These are phyloP conservation scores for Camellia japonica DNA, from an alignment of 148 eudicot genomes.

Conservation along the genomic window DNA sequence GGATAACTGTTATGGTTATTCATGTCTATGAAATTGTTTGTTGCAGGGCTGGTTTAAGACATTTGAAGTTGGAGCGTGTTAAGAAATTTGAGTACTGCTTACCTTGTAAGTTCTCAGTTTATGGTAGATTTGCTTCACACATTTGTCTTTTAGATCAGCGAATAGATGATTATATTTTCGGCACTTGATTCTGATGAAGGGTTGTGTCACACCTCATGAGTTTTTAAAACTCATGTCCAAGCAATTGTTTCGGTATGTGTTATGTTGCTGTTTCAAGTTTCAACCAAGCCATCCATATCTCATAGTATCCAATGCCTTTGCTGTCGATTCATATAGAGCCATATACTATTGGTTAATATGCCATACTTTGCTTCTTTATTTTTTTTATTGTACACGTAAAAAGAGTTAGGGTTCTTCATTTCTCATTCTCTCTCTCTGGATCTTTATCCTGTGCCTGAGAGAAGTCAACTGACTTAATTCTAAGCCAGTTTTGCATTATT, in stretches of 20 bases:
- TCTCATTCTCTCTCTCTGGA: too few species aligned
- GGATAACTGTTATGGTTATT: neutral
- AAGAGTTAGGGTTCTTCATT: neutral
- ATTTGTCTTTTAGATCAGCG: neutral
- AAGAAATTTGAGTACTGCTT: slow-evolving; percentile 95
- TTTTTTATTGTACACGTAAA: neutral
- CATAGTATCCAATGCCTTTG: neutral
- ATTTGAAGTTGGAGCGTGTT: slow-evolving; percentile 74
- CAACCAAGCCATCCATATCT: neutral
- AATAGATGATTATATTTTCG: neutral
- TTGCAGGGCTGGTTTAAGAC: slow-evolving; percentile 79
- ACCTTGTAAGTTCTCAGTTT: slow-evolving; percentile 66
- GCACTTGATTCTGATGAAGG: neutral
- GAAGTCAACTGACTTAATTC: neutral
- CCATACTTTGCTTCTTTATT: slow-evolving; percentile 2
- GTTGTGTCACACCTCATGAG: neutral
- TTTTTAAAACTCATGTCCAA: neutral
- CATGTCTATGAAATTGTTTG: slow-evolving; percentile 13
- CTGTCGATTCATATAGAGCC: neutral
- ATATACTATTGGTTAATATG: neutral
- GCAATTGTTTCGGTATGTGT: neutral
- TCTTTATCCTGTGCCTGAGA: neutral
- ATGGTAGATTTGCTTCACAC: neutral
- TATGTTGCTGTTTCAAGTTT: neutral
- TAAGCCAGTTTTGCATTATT: neutral